A percentile compares a stretch with the other conserved stretches of the same genome.
Evolutionary conservation across 768 basidiomycete genomes (phyloP).

Genomic region (Mrakia gelida): DNA sequence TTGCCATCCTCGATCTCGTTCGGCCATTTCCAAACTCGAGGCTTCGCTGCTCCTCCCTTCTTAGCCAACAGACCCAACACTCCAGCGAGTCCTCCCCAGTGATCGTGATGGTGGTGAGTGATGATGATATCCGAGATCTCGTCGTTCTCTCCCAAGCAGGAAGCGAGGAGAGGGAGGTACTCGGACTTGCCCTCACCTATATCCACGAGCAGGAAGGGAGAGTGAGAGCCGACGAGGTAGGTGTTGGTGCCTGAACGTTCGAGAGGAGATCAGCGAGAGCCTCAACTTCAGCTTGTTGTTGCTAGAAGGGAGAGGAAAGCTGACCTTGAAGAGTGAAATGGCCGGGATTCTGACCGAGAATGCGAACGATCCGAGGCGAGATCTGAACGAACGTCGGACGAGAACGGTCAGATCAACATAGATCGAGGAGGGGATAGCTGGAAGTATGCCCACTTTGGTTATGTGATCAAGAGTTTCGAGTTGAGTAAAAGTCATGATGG

Average conservation of each 20-base stretch:
- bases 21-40: constrained; percentile 46
- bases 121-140: constrained; percentile 79
- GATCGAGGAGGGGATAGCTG: not conserved
- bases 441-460: not conserved
- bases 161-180: constrained; percentile 61
- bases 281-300: not conserved
- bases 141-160: constrained; percentile 32
- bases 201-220: constrained; percentile 76
- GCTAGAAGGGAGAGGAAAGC: not conserved
- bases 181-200: constrained; percentile 68
- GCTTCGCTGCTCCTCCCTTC: constrained; percentile 49
- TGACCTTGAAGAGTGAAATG: constrained; percentile 81
- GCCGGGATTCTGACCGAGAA: constrained; percentile 66
- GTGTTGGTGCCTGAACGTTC: constrained; percentile 70
- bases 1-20: constrained; percentile 38
- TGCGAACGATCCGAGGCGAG: constrained; percentile 25
- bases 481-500: not conserved
- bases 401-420: not conserved
- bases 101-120: constrained; percentile 87
- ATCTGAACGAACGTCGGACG: constrained; percentile 23
- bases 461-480: not conserved
- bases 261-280: not conserved
- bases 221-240: constrained; percentile 67
- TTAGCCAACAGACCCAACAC: constrained; percentile 63
- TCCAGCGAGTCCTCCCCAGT: constrained; percentile 67